A percentile compares a stretch with the other conserved stretches of the same genome.
These are phyloP conservation scores for Trypanosoma vivax DNA, from an alignment of 208 protist species.

Conservation along the genomic window DNA sequence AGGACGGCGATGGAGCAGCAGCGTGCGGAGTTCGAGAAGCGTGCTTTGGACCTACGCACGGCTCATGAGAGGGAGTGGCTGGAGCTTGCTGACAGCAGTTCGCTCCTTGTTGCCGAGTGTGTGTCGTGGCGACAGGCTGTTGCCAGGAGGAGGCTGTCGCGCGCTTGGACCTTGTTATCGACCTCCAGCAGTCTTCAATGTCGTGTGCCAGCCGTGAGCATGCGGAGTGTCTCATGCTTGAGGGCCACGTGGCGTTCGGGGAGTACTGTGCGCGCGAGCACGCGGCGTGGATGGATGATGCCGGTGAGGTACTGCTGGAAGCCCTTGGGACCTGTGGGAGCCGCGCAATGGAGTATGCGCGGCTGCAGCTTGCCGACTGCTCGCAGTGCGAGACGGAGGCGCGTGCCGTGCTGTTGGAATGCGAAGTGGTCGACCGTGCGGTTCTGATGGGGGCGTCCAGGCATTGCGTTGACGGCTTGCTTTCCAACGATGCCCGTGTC, in stretches of 20 bases:
- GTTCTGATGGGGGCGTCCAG: no score
- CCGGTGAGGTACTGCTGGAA: not conserved
- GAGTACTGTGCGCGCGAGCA: conserved; percentile 9
- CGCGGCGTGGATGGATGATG: conserved; percentile 4
- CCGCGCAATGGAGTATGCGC: conserved; percentile 3
- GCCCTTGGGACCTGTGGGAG: conserved; percentile 3
- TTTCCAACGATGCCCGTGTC: no score
- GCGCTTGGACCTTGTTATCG: not conserved
- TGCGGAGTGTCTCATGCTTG: not conserved
- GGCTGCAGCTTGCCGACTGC: conserved; percentile 10
- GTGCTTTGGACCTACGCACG: conserved; percentile 1
- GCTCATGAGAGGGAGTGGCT: conserved; percentile 1
- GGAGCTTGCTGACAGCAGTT: not conserved
- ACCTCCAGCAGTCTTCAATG: not conserved
- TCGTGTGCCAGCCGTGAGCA: not conserved
- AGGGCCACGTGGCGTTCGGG: conserved; percentile 2
- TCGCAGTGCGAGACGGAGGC: conserved; percentile 7
- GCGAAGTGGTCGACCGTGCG: no score
- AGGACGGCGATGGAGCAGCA: not conserved
- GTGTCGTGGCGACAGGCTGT: not conserved
- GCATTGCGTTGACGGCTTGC: no score
- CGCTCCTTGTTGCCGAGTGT: not conserved
- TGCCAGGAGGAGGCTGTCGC: not conserved
- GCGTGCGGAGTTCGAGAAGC: conserved; percentile 10
- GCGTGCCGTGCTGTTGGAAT: conserved; percentile 6